Evolutionary conservation across 2,329 filamentous ascomycete species (phyloP).

Genomic region (Phaeosphaeria sp.): DNA sequence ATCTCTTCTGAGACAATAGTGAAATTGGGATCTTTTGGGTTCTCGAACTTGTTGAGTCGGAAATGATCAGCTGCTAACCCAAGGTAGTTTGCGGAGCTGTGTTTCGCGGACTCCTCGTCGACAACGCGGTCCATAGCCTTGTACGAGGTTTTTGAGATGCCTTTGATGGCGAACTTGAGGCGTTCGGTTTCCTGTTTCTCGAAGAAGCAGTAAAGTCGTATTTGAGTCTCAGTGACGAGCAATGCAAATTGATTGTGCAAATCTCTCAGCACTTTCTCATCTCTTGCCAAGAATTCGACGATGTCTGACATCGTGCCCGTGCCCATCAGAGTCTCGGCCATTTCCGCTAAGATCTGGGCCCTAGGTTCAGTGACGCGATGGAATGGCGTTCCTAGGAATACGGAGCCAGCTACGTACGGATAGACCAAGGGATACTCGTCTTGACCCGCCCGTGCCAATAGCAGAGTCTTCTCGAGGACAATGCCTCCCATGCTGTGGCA

Average conservation of each 20-base stretch:
- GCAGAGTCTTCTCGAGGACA: slow-evolving; percentile 30
- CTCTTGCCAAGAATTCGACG: slow-evolving; percentile 26
- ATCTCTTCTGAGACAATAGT: slow-evolving; percentile 34
- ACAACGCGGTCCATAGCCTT: slow-evolving; percentile 34
- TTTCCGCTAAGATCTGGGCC: slow-evolving; percentile 24
- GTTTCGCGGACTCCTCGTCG: slow-evolving; percentile 33
- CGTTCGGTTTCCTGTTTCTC: slow-evolving; percentile 27
- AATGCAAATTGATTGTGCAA: slow-evolving; percentile 25
- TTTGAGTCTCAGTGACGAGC: slow-evolving; percentile 22
- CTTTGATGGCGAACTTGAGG: slow-evolving; percentile 17
- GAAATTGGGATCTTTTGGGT: slow-evolving; percentile 36
- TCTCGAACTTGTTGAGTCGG: slow-evolving; percentile 36
- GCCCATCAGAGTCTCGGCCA: slow-evolving; percentile 21
- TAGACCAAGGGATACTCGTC: slow-evolving; percentile 26
- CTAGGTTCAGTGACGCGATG: slow-evolving; percentile 23
- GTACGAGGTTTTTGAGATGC: slow-evolving; percentile 6
- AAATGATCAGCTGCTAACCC: slow-evolving; percentile 39
- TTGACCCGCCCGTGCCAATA: slow-evolving; percentile 18
- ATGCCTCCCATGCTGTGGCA: slow-evolving; percentile 39
- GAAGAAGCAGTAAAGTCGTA: slow-evolving; percentile 30
- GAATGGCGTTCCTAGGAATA: slow-evolving; percentile 32
- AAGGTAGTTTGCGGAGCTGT: slow-evolving; percentile 26
- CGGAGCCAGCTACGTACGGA: slow-evolving; percentile 26
- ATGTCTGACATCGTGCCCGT: slow-evolving; percentile 21
- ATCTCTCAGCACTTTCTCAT: slow-evolving; percentile 16